Evolutionary conservation across 2,329 filamentous ascomycete genomes (phyloP), one percentile per base, ranked within the genome.

Genomic region (Botrytis deweyae): DNA sequence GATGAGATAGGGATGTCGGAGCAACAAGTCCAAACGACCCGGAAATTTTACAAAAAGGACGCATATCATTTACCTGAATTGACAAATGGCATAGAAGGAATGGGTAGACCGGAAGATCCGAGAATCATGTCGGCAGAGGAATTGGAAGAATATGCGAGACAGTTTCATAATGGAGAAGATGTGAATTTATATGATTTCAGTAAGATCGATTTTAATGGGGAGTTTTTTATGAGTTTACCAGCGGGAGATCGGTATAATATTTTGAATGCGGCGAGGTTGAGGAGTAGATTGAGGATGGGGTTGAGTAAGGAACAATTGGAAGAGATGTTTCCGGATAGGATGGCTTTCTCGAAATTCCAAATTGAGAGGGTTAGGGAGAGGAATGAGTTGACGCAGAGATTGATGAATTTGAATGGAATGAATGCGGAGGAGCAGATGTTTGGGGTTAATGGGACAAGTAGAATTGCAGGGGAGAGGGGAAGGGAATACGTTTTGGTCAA

Each of bases 51-150:
- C 82, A 97, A 95, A 82, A 94, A 94, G 81, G 97, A 99, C 82
- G 92, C 94, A 36, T 99, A 99, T 81, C 96, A 99, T 85, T 86
- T 99, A 1, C 97, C 96, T 0, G 94, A 97, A 58, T 84, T 99
- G 46, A 89, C 93, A 73, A 86, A 89, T 49, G 90, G 91, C 64
- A 90, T 99, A 73, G 89, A 92, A 71, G 90, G 91, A 74, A 97
- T 98, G 93, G 94, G 94, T 3, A 92, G 91, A 70, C 92, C 93
- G 6, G 93, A 98, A 76, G 96, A 99, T 82, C 95, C 95, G 5
- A 89, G 97, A 25, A 95, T 99, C 79, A 98, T 99, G 96, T 97
- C 92, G 71, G 88, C 97, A 38, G 94, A 97, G 80, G 95, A 99
- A 81, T 84, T 99, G 74, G 94, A 98, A 83, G 92, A 95, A 77